phyloP scores from a whole-genome alignment of 2,329 filamentous ascomycete genomes.

The Neoscytalidium dimidiatum region DNA sequence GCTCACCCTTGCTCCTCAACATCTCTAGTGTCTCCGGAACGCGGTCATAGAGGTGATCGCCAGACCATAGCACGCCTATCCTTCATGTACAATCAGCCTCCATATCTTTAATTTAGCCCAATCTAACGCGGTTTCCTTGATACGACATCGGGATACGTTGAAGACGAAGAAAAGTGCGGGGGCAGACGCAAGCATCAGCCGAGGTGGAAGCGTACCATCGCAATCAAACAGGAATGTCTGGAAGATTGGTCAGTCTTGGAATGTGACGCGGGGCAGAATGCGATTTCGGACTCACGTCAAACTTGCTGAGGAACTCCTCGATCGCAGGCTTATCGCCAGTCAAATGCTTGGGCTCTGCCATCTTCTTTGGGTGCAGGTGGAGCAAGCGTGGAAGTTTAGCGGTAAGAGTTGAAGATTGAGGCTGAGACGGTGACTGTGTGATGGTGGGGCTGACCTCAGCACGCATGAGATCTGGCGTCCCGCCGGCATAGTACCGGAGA shows the following conservation, averaged over 20 bases:
- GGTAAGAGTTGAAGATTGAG: constrained; percentile 1
- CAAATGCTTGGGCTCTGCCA: constrained; percentile 59
- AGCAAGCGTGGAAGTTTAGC: not conserved
- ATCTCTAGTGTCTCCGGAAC: constrained; percentile 83
- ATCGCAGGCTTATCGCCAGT: constrained; percentile 78
- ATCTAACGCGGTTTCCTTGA: not conserved
- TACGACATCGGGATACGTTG: not conserved
- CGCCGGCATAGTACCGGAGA: constrained; percentile 4
- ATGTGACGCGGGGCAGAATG: constrained; percentile 1
- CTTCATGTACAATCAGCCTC: constrained; percentile 44
- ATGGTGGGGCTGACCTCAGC: constrained; percentile 5
- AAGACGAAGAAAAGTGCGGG: not conserved
- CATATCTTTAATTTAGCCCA: not conserved
- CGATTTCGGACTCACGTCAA: constrained; percentile 70
- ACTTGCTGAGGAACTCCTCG: constrained; percentile 81
- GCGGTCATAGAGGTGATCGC: constrained; percentile 83
- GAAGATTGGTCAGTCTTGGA: constrained; percentile 22
- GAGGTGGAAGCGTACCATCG: constrained; percentile 67
- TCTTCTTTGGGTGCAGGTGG: constrained; percentile 16
- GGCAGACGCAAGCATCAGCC: not conserved
- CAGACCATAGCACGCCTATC: constrained; percentile 93
- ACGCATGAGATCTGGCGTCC: constrained; percentile 8
- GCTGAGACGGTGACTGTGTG: not conserved
- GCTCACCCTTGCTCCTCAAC: constrained; percentile 74
- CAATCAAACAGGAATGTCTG: constrained; percentile 95